phyloP scores from a whole-genome alignment of 352 stramenopile genomes.

The Phytophthora podocarpi region DNA sequence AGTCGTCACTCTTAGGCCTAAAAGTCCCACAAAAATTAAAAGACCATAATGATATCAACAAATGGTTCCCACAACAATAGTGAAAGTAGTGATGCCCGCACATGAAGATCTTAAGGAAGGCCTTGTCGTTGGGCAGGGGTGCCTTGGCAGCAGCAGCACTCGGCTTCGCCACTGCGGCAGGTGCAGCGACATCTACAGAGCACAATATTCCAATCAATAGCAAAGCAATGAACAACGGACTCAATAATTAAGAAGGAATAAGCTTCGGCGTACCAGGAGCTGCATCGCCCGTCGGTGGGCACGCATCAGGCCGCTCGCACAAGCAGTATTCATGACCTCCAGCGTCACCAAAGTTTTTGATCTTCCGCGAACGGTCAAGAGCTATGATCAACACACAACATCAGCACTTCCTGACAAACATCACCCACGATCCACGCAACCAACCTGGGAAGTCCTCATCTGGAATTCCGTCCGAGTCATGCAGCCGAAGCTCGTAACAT shows the following conservation, averaged over 20 bases:
- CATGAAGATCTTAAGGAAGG: conserved; percentile 91
- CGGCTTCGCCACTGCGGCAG: conserved; percentile 31
- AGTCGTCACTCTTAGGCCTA: conserved; percentile 90
- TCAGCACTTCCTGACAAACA: background rate
- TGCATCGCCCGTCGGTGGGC: conserved; percentile 68
- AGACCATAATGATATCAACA: conserved; percentile 4
- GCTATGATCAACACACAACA: conserved; percentile 35
- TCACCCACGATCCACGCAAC: background rate
- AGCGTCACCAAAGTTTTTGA: conserved; percentile 92
- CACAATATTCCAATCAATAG: conserved; percentile 1
- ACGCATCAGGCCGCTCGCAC: conserved; percentile 85
- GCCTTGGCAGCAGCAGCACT: conserved; percentile 46
- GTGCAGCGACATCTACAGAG: conserved; percentile 32
- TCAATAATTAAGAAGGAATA: background rate
- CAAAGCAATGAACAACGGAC: background rate
- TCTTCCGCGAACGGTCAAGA: conserved; percentile 84
- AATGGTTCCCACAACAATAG: background rate
- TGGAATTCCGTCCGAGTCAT: conserved; percentile 83
- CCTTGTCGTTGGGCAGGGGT: conserved; percentile 66
- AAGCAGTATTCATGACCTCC: conserved; percentile 88
- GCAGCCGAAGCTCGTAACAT: conserved; percentile 86
- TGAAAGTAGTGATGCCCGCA: conserved; percentile 26
- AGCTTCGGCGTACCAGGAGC: conserved; percentile 36
- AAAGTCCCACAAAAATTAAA: background rate
- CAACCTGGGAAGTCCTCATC: conserved; percentile 88